Evolutionary conservation across 768 basidiomycete genomes (phyloP), one percentile per base, ranked within the genome.

Genomic region (Amanita thiersii): DNA sequence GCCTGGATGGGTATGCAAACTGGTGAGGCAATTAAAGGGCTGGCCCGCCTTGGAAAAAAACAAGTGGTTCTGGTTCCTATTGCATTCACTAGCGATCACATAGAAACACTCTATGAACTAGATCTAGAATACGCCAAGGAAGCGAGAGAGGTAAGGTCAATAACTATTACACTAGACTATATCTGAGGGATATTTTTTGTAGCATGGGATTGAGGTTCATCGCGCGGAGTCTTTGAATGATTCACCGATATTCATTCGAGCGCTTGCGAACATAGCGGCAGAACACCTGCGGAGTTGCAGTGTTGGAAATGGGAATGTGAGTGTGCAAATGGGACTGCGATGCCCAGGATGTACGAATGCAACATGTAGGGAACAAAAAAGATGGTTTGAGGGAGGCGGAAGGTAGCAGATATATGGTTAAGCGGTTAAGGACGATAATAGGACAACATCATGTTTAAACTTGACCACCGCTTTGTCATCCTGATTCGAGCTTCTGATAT

Each of bases 1-100:
- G 87, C 93, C 14, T 98, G 96, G 96, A 88, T 98, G 77, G 96
- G 96, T 3, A 91, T 90, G 68, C 92, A 97, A 61, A 99, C 96
- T 1, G 70, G 76, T 12, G 91, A 89, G 40, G 87, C 92, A 33
- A 65, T 99, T 56, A 90, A 96, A 69, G 87, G 86, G 12, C 70
- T 88, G 31, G 82, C 84, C 39, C 74, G 81, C 12, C 64, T 87
- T 29, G 85, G 84, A 21, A 75, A 71, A 57, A 88, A 86, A 59
- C 76, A 80, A 47, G 80, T 73, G 3, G 71, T 97, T 43, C 66
- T 98, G 28, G 79, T 99, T 5, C 96, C 96, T 0, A 92, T 99
- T 47, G 96, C 96, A 18, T 99, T 99, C 66, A 99, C 96, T 10
- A 92, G 86, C 58, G 96, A 99, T 63, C 96, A 99, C 59, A 98